A percentile compares a stretch with the other conserved stretches of the same genome.
Evolutionary conservation across 2,329 filamentous ascomycete genomes (phyloP).

Genomic region (Pyricularia sp.): DNA sequence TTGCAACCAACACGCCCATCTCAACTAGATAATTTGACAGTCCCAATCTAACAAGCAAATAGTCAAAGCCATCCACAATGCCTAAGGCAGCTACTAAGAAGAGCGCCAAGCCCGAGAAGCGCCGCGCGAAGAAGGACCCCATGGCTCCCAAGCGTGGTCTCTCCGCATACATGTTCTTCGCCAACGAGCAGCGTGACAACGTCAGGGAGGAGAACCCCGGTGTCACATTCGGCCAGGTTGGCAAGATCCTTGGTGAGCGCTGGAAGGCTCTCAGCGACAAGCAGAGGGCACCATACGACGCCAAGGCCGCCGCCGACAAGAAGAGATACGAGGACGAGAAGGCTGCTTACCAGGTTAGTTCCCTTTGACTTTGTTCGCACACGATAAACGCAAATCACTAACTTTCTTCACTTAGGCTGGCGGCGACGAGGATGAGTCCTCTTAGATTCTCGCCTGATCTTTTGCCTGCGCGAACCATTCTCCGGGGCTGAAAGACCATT

Average conservation of each 20-base stretch:
- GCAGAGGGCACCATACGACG: constrained; percentile 89
- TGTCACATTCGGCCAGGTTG: constrained; percentile 95
- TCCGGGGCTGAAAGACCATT: constrained; percentile 11
- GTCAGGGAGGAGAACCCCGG: constrained; percentile 97
- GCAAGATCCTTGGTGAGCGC: constrained; percentile 95
- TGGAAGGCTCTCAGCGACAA: constrained; percentile 96
- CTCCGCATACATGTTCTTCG: constrained; percentile 99
- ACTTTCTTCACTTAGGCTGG: constrained; percentile 36
- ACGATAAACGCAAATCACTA: constrained; percentile 13
- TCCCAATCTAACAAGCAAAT: background rate
- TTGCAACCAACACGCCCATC: background rate
- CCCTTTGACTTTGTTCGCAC: background rate
- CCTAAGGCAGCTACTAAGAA: constrained; percentile 50
- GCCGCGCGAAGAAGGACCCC: constrained; percentile 64
- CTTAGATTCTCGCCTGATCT: constrained; percentile 20
- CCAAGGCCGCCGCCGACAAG: constrained; percentile 95
- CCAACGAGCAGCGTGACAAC: constrained; percentile 97
- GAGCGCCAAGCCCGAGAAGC: constrained; percentile 43
- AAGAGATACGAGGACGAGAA: constrained; percentile 99
- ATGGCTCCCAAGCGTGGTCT: constrained; percentile 99
- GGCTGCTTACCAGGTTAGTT: constrained; percentile 77
- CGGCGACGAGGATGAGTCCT: constrained; percentile 45
- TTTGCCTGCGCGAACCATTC: constrained; percentile 14
- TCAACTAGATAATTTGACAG: background rate
- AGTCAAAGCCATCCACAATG: constrained; percentile 32